phyloP scores from a whole-genome alignment of 495 filamentous ascomycete genomes.

The Penicillium longicatenatum region DNA sequence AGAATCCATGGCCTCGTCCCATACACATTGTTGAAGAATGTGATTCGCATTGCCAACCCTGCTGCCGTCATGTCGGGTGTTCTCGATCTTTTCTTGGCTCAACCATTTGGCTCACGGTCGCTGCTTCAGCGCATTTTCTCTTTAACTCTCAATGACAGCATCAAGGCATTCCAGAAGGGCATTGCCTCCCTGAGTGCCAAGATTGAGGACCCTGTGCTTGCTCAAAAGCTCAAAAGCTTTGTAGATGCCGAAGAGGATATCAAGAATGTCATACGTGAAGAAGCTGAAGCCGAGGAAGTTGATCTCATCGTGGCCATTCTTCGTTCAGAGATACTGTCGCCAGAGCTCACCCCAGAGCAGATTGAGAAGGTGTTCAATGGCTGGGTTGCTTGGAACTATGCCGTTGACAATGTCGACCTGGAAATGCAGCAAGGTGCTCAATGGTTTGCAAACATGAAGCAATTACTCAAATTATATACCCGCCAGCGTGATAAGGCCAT shows the following conservation, averaged over 20 bases:
- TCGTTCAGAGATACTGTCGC: conserved; percentile 68
- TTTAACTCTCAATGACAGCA: conserved; percentile 88
- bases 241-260: conserved; percentile 69
- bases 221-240: conserved; percentile 78
- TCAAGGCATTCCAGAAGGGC: conserved; percentile 76
- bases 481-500: conserved; percentile 92
- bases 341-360: conserved; percentile 69
- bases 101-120: conserved; percentile 87
- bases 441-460: conserved; percentile 92
- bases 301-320: conserved; percentile 86
- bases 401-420: conserved; percentile 86
- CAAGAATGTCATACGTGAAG: conserved; percentile 71
- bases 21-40: conserved; percentile 91
- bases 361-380: conserved; percentile 85
- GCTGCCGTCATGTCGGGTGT: conserved; percentile 93
- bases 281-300: conserved; percentile 67
- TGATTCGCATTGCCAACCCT: conserved; percentile 93
- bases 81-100: conserved; percentile 91
- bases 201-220: conserved; percentile 77
- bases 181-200: conserved; percentile 75
- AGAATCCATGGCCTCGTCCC: conserved; percentile 91
- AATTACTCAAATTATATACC: conserved; percentile 88
- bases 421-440: conserved; percentile 86
- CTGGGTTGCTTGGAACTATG: conserved; percentile 95
- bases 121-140: conserved; percentile 92